Evolutionary conservation across 1,139 yeast genomes (phyloP).

Genomic region (Debaryomyces singareniensis): DNA sequence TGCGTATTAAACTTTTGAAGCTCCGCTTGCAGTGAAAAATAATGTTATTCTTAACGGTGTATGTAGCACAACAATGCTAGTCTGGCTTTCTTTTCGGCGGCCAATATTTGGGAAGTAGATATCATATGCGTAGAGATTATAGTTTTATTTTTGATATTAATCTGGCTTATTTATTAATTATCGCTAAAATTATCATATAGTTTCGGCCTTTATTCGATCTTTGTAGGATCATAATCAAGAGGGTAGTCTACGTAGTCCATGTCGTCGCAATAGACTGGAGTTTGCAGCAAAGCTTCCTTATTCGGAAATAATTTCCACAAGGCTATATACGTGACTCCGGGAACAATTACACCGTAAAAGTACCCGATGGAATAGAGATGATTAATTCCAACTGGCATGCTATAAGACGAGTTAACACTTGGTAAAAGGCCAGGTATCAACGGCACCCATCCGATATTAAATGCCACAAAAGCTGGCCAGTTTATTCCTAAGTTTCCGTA

Average conservation of each 20-base stretch:
- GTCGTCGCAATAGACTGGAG: slow-evolving; percentile 1
- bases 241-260: slow-evolving; percentile 1
- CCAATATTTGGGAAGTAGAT: no score
- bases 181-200: no score
- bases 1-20: no score
- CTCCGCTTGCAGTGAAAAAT: no score
- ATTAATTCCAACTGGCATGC: slow-evolving; percentile 1
- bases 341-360: slow-evolving; percentile 1
- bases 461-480: neutral
- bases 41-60: no score
- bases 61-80: no score
- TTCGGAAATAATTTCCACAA: slow-evolving; percentile 1
- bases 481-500: neutral
- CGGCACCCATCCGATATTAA: slow-evolving; percentile 1
- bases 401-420: neutral
- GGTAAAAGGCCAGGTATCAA: slow-evolving; percentile 1
- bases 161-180: no score
- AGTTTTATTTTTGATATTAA: no score
- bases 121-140: no score
- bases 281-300: neutral
- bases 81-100: no score
- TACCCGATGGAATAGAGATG: slow-evolving; percentile 1
- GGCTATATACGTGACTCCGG: neutral
- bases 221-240: slow-evolving; percentile 38
- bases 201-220: no score